Evolutionary conservation across 2,329 filamentous ascomycete genomes (phyloP), one percentile per base, ranked within the genome.

Genomic region (Talaromyces sp.): DNA sequence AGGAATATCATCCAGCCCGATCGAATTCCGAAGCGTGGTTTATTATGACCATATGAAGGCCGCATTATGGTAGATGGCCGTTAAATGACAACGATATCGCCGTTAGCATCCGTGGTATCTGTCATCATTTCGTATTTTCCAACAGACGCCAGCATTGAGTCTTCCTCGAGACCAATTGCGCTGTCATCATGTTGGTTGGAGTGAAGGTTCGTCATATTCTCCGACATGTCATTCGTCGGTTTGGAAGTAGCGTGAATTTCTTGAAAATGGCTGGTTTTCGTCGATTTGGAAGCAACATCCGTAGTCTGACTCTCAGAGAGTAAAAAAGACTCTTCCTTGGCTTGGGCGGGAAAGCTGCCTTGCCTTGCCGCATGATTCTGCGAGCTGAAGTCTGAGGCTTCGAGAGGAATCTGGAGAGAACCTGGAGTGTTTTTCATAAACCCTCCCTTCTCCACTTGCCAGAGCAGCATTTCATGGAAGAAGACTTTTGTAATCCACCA

Each of bases 401-500:
- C 65, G 1, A 60, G 64, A 21, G 68, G 65, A 48, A 64, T 68
- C 52, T 71, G 71, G 54, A 74, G 61, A 26, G 71, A 70, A 50
- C 67, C 70, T 1, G 76, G 76, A 2, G 74, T 73, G 63, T 81
- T 79, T 32, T 81, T 81, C 79, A 97, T 87, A 70, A 97, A 97
- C 0, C 93, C 93, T 56, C 92, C 93, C 67, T 92, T 88, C 68
- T 95, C 91, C 0, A 91, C 91, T 66, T 96, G 81, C 83, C 95
- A 97, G 60, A 89, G 83, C 55, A 92, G 86, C 90, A 96, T 95
- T 77, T 97, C 93, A 69, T 97, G 92, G 57, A 97, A 85, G 82
- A 93, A 97, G 61, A 93, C 92, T 73, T 97, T 96, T 3, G 92
- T 92, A 61, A 97, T 90, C 77, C 77, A 79, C 77, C 77, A 80